Base-by-base conservation (phyloP, 2,329 filamentous ascomycete genomes). In the Dothideomycetidae sp. region DNA sequence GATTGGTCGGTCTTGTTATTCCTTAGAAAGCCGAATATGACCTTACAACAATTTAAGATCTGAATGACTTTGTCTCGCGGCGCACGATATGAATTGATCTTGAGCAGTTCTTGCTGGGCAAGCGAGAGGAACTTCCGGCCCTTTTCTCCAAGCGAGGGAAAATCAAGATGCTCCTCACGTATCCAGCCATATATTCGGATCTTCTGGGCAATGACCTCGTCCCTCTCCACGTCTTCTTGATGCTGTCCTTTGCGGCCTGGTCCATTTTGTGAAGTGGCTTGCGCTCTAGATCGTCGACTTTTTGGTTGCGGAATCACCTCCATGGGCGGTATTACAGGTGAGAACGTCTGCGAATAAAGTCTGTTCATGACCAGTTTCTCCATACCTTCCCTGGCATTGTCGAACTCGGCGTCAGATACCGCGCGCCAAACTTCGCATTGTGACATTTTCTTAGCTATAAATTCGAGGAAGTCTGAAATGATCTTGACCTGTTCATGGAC, bases 401-500 rank as follows among this genome's bases (percentile, higher is more conserved):
- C 90, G 50, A 98, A 98, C 53, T 98, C 90, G 26, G 83, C 83
- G 56, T 98, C 90, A 0, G 86, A 93, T 0, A 96, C 83, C 21
- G 90, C 83, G 40, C 82, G 75, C 90, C 90, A 98, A 3, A 98
- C 84, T 44, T 98, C 90, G 53, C 90, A 98, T 46, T 84, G 73
- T 10, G 80, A 84, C 92, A 98, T 98, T 64, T 96, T 96, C 61
- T 93, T 93, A 37, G 82, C 81, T 46, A 98, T 98, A 52, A 98
- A 98, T 31, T 85, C 77, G 33, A 98, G 66, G 49, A 98, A 98
- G 56, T 98, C 92, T 47, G 83, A 76, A 43, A 98, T 93, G 44
- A 98, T 96, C 62, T 98, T 98, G 55, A 96, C 90, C 58, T 98
- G 90, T 61, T 98, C 90, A 55, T 98, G 90, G 5, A 94, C 90